phyloP scores from a whole-genome alignment of 1,284 basidiomycete species.

The Marasmius tenuissimus region DNA sequence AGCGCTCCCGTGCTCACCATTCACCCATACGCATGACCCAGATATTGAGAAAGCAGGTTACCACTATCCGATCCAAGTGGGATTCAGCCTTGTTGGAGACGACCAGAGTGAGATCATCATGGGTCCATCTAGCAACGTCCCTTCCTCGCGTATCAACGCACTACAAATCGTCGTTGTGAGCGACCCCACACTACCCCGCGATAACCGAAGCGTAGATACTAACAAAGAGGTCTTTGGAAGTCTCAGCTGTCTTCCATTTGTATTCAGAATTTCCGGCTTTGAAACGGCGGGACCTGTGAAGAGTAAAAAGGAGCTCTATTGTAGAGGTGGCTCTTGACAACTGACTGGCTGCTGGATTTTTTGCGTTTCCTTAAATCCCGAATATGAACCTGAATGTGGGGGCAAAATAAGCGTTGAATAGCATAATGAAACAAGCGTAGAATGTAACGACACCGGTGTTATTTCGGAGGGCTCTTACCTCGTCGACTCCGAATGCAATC shows the following conservation, averaged over 20 bases:
- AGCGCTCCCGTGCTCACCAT: constrained; percentile 31
- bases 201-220: constrained; percentile 18
- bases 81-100: constrained; percentile 39
- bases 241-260: constrained; percentile 57
- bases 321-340: neutral
- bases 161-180: constrained; percentile 27
- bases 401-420: neutral
- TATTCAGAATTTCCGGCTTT: constrained; percentile 49
- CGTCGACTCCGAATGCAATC: constrained; percentile 49
- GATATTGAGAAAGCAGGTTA: constrained; percentile 55
- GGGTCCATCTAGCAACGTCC: constrained; percentile 50
- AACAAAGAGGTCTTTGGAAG: constrained; percentile 47
- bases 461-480: constrained; percentile 29
- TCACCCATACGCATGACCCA: constrained; percentile 46
- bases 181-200: neutral
- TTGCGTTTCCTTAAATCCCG: constrained; percentile 50
- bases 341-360: constrained; percentile 51
- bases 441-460: neutral
- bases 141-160: constrained; percentile 50
- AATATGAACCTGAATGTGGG: constrained; percentile 37
- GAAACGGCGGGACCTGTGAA: constrained; percentile 49
- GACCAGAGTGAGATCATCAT: constrained; percentile 36
- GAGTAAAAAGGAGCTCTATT: neutral
- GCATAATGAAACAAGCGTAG: too few species aligned
- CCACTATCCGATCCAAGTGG: constrained; percentile 52